Base-by-base conservation (phyloP, 768 basidiomycete genomes). In the Inosperma sp. region DNA sequence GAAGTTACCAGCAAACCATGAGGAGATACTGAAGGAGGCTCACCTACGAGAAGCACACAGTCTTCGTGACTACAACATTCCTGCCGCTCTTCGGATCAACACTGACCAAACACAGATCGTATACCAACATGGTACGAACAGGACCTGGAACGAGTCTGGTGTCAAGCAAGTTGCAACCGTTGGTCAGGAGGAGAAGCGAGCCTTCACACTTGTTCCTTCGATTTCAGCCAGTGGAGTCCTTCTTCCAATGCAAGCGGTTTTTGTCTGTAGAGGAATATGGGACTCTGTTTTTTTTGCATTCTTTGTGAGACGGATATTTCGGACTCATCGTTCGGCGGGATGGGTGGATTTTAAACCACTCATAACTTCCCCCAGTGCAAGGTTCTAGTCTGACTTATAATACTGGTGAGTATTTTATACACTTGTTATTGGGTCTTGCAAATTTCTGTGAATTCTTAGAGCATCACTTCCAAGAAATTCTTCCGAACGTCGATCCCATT, bases 171-270 rank as follows among this genome's bases (percentile, higher is more conserved):
- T 76, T 3, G 37, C 59, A 0, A 49, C 61, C 1, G 37, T 65
- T 3, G 72, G 75, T 0, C 25, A 48, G 9, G 73, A 73, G 2
- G 73, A 75, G 52, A 76, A 76, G 53, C 58, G 66, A 0, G 74
- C 75, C 16, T 69, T 74, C 46, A 75, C 73, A 1, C 23, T 75
- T 0, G 34, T 72, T 10, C 63, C 68, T 4, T 63, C 62, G 0
- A 51, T 72, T 8, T 63, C 72, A 1, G 54, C 39, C 10, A 52
- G 56, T 39, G 71, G 74, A 1, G 43, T 44, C 0, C 25, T 68
- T 8, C 60, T 75, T 5, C 72, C 70, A 7, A 61, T 72, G 29
- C 74, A 76, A 49, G 61, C 65, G 0, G 65, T 76, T n/a, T 73
- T 62, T 45, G 13, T n/a, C n/a, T n/a, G n/a, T n/a, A n/a, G n/a